These are phyloP conservation scores for Pseudogymnoascus sp. DNA, from an alignment of 2,329 filamentous ascomycete genomes.

Conservation along the genomic window DNA sequence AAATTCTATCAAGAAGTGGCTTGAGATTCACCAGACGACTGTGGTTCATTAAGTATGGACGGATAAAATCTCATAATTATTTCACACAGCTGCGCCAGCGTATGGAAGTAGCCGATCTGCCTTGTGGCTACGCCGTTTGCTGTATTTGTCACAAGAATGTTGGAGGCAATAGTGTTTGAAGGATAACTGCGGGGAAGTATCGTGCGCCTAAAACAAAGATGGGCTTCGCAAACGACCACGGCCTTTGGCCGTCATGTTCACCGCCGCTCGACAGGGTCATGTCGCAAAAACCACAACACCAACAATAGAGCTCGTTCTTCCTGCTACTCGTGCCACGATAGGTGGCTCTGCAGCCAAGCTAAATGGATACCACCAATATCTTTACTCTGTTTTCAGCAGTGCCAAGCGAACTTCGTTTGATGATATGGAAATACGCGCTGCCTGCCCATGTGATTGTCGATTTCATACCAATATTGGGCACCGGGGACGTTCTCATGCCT, in stretches of 20 bases:
- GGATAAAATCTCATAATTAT: background rate
- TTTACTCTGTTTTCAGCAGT: slow-evolving; percentile 20
- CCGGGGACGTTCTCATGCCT: background rate
- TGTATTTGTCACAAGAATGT: no score
- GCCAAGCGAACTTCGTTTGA: slow-evolving; percentile 23
- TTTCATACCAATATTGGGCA: background rate
- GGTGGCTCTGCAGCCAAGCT: background rate
- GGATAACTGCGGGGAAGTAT: no score
- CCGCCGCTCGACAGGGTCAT: no score
- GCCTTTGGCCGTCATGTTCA: no score
- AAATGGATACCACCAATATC: background rate
- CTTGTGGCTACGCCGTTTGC: no score
- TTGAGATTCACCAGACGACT: background rate
- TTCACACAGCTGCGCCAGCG: no score
- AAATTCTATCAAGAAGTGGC: background rate
- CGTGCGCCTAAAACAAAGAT: no score
- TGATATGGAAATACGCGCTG: slow-evolving; percentile 21
- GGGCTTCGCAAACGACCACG: no score
- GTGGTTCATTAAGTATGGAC: background rate
- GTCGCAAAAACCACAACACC: background rate
- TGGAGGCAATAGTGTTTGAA: no score
- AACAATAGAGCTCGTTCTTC: background rate
- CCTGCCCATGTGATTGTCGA: slow-evolving; percentile 18
- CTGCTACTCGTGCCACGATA: background rate
- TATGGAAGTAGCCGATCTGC: no score